phyloP scores from a whole-genome alignment of 176 grass and related monocot species.

The Eremochloa ophiuroides region DNA sequence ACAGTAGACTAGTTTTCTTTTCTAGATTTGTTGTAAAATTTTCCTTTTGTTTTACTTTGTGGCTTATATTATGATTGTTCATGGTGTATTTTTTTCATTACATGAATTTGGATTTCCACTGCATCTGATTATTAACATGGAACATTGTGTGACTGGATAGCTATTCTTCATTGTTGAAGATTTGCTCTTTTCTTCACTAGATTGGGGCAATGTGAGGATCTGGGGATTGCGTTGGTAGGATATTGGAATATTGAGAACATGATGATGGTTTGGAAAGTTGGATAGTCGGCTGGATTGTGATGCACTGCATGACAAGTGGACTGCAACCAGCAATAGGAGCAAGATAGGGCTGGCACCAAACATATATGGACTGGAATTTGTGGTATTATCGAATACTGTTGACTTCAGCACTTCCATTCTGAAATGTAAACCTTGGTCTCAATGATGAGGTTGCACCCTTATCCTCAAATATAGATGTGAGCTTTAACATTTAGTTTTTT shows the following conservation, averaged over 20 bases:
- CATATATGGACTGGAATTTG: slow-evolving; percentile 31
- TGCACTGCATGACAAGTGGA: slow-evolving; percentile 41
- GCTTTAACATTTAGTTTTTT: background rate
- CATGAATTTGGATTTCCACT: slow-evolving; percentile 10
- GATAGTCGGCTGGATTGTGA: slow-evolving; percentile 49
- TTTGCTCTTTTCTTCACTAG: slow-evolving; percentile 56
- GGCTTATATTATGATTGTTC: background rate
- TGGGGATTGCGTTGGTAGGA: slow-evolving; percentile 55
- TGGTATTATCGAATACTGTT: slow-evolving; percentile 45
- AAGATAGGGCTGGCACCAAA: slow-evolving; percentile 40
- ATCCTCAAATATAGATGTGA: slow-evolving; percentile 17
- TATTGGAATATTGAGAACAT: slow-evolving; percentile 47
- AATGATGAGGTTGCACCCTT: slow-evolving; percentile 15
- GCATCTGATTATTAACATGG: slow-evolving; percentile 11
- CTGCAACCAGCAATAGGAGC: slow-evolving; percentile 45
- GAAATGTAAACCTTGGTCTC: slow-evolving; percentile 10
- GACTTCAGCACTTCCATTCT: slow-evolving; percentile 39
- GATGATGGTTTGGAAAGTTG: slow-evolving; percentile 48
- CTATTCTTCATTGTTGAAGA: slow-evolving; percentile 49
- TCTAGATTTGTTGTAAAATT: background rate
- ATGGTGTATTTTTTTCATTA: slow-evolving; percentile 12
- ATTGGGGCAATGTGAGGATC: slow-evolving; percentile 45
- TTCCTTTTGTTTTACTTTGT: background rate
- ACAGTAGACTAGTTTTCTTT: background rate
- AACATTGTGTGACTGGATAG: slow-evolving; percentile 17